These are phyloP conservation scores for Casuarina glauca DNA, from an alignment of 306 rosid species.

Conservation along the genomic window DNA sequence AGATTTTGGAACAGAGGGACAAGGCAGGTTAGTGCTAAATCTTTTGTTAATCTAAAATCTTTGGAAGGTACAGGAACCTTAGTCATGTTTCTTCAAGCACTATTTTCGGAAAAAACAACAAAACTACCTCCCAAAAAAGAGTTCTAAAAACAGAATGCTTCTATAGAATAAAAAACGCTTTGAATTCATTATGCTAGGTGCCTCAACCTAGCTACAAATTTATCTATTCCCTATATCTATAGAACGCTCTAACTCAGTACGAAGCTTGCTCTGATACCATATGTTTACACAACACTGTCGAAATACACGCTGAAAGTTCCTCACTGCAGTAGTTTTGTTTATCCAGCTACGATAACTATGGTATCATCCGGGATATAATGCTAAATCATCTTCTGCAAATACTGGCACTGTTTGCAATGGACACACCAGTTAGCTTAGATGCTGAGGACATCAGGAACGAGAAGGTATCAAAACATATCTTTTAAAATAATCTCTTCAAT, in stretches of 20 bases:
- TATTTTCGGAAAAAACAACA: no score
- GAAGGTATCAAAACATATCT: conserved; percentile 50
- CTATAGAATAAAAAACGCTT: no score
- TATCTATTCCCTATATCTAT: no score
- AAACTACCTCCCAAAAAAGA: no score
- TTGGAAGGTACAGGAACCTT: no score
- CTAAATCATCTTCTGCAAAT: conserved; percentile 99
- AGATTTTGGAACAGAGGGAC: conserved; percentile 95
- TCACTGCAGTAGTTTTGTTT: neutral
- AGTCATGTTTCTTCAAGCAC: no score
- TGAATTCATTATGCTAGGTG: no score
- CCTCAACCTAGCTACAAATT: no score
- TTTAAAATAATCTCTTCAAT: neutral
- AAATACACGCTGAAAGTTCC: neutral
- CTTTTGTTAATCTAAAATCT: neutral
- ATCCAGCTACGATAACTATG: conserved; percentile 75
- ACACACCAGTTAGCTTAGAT: conserved; percentile 93
- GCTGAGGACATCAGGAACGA: conserved; percentile 96
- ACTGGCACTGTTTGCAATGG: conserved; percentile 92
- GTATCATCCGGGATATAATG: conserved; percentile 93
- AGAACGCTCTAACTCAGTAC: no score
- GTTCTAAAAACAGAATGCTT: no score
- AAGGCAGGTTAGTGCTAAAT: conserved; percentile 75
- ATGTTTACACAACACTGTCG: no score
- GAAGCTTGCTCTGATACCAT: no score